phyloP scores from a whole-genome alignment of 108 stramenopile genomes.

The Cyclotella sp. region DNA sequence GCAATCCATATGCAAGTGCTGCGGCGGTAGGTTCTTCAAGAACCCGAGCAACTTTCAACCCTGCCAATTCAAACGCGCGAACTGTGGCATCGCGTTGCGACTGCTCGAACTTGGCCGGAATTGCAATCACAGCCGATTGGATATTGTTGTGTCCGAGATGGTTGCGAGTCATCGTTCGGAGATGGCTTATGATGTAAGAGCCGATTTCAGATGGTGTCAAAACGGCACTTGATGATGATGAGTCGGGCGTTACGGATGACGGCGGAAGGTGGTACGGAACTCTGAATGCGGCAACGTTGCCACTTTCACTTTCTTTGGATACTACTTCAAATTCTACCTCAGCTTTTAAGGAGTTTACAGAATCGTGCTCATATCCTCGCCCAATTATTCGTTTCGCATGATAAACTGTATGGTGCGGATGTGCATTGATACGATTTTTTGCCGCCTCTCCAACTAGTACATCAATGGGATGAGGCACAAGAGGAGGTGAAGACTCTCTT shows the following conservation, averaged over 20 bases:
- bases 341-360: conserved; percentile 56
- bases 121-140: conserved; percentile 92
- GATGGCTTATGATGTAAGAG: conserved; percentile 76
- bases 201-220: conserved; percentile 82
- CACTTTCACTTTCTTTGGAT: conserved; percentile 12
- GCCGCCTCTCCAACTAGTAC: conserved; percentile 79
- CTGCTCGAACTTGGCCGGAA: conserved; percentile 95
- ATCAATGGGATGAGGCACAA: conserved; percentile 75
- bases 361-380: conserved; percentile 53
- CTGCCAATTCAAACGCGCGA: conserved; percentile 81
- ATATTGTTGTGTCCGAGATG: conserved; percentile 93
- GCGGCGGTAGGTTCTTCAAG: conserved; percentile 96
- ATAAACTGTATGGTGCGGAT: conserved; percentile 87
- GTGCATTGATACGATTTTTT: conserved; percentile 78
- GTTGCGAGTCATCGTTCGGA: conserved; percentile 67
- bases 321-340: conserved; percentile 81
- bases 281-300: conserved; percentile 41
- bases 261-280: conserved; percentile 51
- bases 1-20: conserved; percentile 95
- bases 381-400: conserved; percentile 88
- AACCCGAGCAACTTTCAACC: conserved; percentile 84
- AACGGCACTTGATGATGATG: conserved; percentile 11
- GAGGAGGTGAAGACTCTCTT: conserved; percentile 29
- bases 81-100: conserved; percentile 84
- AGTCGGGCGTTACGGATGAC: background rate